Conservation (phyloP, 1,139 yeast species). For the Geotrichum klebahnii region DNA sequence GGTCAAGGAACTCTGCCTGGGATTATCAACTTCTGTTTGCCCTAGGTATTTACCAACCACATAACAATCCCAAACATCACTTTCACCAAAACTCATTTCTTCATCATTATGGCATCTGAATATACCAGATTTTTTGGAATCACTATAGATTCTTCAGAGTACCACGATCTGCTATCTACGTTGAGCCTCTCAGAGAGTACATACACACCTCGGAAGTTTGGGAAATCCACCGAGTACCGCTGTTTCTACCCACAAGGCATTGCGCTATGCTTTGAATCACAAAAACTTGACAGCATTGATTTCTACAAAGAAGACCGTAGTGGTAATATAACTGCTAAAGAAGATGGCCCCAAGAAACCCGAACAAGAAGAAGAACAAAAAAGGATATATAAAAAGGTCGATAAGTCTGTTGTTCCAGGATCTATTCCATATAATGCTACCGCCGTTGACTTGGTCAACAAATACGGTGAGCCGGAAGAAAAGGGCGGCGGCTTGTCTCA, state of each 20-base stretch:
- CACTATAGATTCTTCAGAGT: not conserved
- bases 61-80: not conserved
- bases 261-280: conserved; percentile 25
- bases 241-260: conserved; percentile 30
- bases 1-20: too few species aligned
- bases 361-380: not conserved
- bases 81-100: not conserved
- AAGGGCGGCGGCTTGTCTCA: conserved; percentile 30
- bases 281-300: conserved; percentile 28
- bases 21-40: too few species aligned
- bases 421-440: conserved; percentile 24
- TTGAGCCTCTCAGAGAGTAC: not conserved
- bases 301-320: conserved; percentile 26
- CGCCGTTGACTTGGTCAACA: conserved; percentile 29
- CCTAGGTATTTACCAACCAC: too few species aligned
- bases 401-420: conserved; percentile 22
- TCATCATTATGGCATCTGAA: not conserved
- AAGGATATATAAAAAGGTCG: conserved; percentile 22
- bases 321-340: not conserved
- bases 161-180: not conserved
- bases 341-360: not conserved
- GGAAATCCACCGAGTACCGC: conserved; percentile 23
- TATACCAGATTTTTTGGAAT: conserved; percentile 7
- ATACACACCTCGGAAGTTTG: conserved; percentile 6
- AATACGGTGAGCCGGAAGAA: conserved; percentile 33